Evolutionary conservation across 2,329 filamentous ascomycete species (phyloP).

Genomic region (Fusarium sp.): DNA sequence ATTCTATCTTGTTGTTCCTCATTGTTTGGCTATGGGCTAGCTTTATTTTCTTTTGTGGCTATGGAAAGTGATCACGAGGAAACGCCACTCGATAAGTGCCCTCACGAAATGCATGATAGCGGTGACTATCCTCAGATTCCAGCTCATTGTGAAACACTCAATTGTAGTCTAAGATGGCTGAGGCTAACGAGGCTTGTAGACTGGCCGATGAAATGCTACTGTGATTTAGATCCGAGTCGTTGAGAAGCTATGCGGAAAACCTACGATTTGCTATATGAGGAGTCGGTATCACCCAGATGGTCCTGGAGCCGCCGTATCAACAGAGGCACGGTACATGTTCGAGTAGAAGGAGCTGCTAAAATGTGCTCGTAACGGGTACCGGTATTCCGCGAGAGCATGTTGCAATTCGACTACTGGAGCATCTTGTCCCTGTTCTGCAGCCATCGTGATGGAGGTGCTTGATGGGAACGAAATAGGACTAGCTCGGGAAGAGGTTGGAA

Average conservation of each 20-base stretch:
- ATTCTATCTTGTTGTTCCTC: constrained; percentile 31
- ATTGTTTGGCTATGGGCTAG: constrained; percentile 18
- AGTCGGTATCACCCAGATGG: background rate
- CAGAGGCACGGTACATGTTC: background rate
- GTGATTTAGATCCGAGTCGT: background rate
- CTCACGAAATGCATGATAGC: background rate
- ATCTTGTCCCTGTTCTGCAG: background rate
- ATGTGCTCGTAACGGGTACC: background rate
- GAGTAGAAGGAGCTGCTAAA: background rate
- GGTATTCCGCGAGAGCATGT: background rate
- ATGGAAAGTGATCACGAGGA: no score
- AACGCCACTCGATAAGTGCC: background rate
- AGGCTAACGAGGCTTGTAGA: background rate
- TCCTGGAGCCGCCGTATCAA: background rate
- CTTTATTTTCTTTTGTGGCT: no score
- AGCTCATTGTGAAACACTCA: background rate
- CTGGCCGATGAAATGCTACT: background rate
- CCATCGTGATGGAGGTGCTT: background rate
- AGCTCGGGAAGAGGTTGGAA: background rate
- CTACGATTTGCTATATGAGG: background rate
- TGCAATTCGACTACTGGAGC: background rate
- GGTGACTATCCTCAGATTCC: background rate
- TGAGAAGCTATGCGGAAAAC: background rate
- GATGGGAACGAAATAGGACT: background rate
- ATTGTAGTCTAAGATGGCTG: background rate